These are phyloP conservation scores for Malassezia brasiliensis DNA, from an alignment of 1,284 basidiomycete genomes.

Conservation along the genomic window DNA sequence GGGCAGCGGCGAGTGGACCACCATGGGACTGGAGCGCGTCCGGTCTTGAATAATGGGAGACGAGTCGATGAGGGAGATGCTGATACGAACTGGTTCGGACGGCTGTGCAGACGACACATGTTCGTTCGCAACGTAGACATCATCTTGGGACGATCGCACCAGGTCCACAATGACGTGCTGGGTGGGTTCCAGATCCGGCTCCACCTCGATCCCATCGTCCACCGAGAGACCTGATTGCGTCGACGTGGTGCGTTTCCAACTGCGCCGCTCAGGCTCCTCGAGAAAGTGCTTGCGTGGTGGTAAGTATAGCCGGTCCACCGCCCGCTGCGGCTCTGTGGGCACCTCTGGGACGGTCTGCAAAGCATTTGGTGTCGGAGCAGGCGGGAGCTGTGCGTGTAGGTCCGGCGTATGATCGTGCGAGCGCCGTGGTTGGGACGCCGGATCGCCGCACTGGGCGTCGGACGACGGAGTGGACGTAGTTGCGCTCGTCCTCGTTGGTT, in stretches of 20 bases:
- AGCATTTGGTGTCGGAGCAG: too few species aligned
- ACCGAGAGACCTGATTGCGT: background rate
- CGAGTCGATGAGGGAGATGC: conserved; percentile 16
- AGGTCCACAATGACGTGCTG: background rate
- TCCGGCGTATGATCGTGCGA: too few species aligned
- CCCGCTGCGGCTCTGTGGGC: background rate
- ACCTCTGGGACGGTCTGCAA: background rate
- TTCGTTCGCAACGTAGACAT: background rate
- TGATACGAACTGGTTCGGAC: background rate
- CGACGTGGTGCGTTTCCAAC: background rate
- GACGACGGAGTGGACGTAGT: too few species aligned
- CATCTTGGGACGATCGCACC: background rate
- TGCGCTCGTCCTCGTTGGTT: background rate
- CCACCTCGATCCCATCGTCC: background rate
- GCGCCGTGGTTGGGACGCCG: too few species aligned
- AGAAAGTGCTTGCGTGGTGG: conserved; percentile 4
- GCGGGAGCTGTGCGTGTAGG: too few species aligned
- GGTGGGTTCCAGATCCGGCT: background rate
- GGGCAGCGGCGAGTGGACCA: background rate
- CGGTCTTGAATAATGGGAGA: conserved; percentile 7
- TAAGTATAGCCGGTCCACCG: conserved; percentile 1
- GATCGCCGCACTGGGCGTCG: too few species aligned
- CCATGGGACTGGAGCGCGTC: background rate
- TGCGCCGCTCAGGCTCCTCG: background rate
- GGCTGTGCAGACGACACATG: background rate